A percentile compares a stretch with the other conserved stretches of the same genome.
phyloP scores from a whole-genome alignment of 192 early-diverging fungal species.

The Coemansia asiatica region DNA sequence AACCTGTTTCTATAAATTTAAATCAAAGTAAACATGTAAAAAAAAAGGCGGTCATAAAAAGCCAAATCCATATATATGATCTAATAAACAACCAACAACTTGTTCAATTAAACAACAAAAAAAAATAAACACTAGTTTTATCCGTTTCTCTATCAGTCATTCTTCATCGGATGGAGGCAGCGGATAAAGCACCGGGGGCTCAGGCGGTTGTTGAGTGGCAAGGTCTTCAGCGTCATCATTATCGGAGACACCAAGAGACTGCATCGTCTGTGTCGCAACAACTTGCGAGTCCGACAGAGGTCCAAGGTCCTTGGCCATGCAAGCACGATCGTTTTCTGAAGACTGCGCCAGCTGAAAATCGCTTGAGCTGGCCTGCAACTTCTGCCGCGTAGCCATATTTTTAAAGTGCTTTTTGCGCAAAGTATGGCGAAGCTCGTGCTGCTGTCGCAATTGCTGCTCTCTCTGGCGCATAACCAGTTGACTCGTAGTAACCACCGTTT shows the following conservation, averaged over 20 bases:
- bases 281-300: slow-evolving; percentile 14
- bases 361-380: neutral
- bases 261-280: neutral
- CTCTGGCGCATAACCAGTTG: slow-evolving; percentile 47
- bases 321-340: neutral
- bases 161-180: slow-evolving; percentile 39
- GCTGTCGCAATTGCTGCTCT: slow-evolving; percentile 43
- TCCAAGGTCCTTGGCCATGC: neutral
- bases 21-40: too few relatives aligned
- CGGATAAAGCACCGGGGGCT: slow-evolving; percentile 41
- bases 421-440: slow-evolving; percentile 27
- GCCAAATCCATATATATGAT: too few relatives aligned
- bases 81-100: too few relatives aligned
- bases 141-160: too few relatives aligned
- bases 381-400: neutral
- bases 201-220: slow-evolving; percentile 11
- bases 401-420: slow-evolving; percentile 15
- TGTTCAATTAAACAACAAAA: too few relatives aligned
- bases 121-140: too few relatives aligned
- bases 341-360: slow-evolving; percentile 7
- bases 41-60: too few relatives aligned
- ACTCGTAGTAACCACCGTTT: slow-evolving; percentile 46
- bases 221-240: neutral
- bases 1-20: too few relatives aligned
- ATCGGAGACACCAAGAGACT: neutral